These are phyloP conservation scores for Fusarium haematococcum DNA, from an alignment of 2,329 filamentous ascomycete genomes.

Conservation along the genomic window DNA sequence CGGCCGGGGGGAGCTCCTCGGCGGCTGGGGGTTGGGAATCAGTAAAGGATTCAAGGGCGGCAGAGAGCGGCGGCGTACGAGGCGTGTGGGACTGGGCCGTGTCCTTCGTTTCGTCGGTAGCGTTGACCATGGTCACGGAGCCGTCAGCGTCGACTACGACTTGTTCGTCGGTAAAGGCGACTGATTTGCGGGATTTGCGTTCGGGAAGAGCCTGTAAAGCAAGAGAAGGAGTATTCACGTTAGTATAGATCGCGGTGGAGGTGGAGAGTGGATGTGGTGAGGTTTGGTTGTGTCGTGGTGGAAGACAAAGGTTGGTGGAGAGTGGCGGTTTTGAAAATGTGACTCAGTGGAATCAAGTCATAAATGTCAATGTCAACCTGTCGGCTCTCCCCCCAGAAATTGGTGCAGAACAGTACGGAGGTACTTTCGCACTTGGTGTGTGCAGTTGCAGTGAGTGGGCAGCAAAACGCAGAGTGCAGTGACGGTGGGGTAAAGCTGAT, in stretches of 20 bases:
- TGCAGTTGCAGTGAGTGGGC: constrained; percentile 15
- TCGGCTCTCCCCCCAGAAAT: constrained; percentile 28
- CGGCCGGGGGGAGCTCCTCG: constrained; percentile 59
- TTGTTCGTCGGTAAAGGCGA: constrained; percentile 90
- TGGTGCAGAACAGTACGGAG: constrained; percentile 37
- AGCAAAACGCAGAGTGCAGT: background rate
- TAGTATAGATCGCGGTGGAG: constrained; percentile 23
- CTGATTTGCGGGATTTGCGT: constrained; percentile 88
- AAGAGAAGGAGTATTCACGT: constrained; percentile 29
- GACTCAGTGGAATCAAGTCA: constrained; percentile 38
- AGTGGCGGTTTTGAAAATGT: constrained; percentile 45
- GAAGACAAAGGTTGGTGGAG: constrained; percentile 24
- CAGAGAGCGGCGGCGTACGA: constrained; percentile 71
- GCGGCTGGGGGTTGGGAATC: constrained; percentile 57
- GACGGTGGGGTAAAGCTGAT: constrained; percentile 19
- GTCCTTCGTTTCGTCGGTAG: constrained; percentile 80
- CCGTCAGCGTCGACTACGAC: constrained; percentile 92
- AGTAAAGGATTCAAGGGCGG: constrained; percentile 68
- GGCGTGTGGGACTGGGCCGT: constrained; percentile 84
- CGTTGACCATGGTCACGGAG: constrained; percentile 80
- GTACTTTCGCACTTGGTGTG: constrained; percentile 35
- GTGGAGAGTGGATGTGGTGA: constrained; percentile 7
- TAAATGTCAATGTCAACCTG: constrained; percentile 36
- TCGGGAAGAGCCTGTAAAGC: constrained; percentile 52
- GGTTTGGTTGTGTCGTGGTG: background rate